Base-by-base conservation (phyloP, 2,329 filamentous ascomycete species). In the Bertia moriformis region DNA sequence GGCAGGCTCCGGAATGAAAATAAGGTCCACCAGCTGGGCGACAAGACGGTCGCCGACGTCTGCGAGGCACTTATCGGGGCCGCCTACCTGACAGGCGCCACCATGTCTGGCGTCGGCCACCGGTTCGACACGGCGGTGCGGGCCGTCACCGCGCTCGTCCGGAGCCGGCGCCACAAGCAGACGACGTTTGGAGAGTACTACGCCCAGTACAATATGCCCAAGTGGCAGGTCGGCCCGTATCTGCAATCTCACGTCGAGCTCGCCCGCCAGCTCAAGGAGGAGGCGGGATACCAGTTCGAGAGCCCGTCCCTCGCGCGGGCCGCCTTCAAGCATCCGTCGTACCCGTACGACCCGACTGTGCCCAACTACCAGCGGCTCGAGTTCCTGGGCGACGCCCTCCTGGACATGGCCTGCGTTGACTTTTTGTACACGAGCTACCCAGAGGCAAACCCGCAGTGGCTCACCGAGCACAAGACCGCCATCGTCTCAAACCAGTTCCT, bases 401-500 rank as follows among this genome's bases (percentile, higher is more conserved):
- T 93, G 1, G 88, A 95, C 53, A 83, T 89, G 74, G 81, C 69
- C 10, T 85, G 81, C 49, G 79, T 96, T 40, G 82, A 88, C 48
- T 78, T 84, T 48, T 67, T 98, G 3, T 96, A 86, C 59, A 69
- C 77, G 47, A 68, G 66, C 3, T 86, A 83, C 48, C 86, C 87
- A 0, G 64, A 73, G 39, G 83, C 82, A 42, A 87, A 93, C 50
- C 89, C 91, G 0, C 88, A 96, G 54, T 96, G 89, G 89, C 67
- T 98, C 42, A 96, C 91, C 0, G 91, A 96, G 58, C 89, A 96
- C 67, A 96, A 96, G 61, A 95, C 93, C 78, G 86, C 87, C n/a
- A 95, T 96, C 84, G 88, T 91, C 0, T 91, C 85, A 39, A 98
- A 98, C 61, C 87, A 88, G 43, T 98, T 96, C 52, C 69, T 95